Percentiles rank a stretch among this genome's conserved stretches.
Evolutionary conservation across 208 protist species (phyloP).

Genomic region (Lotmaria passim): DNA sequence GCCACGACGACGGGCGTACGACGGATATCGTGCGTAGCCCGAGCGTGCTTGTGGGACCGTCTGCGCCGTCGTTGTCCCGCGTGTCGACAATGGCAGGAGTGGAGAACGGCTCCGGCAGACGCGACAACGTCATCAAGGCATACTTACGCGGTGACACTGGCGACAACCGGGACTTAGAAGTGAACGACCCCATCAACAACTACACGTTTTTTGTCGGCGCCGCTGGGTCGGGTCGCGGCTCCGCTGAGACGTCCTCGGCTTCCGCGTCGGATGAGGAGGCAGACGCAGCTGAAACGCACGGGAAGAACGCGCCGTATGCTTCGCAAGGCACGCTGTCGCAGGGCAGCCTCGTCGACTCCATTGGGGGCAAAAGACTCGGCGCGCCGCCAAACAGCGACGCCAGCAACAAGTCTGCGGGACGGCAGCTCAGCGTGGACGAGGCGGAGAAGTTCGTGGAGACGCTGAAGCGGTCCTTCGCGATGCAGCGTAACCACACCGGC

Average conservation of each 20-base stretch:
- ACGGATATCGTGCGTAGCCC: not conserved
- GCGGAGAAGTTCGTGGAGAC: conserved; percentile 29
- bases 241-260: not conserved
- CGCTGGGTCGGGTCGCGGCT: not conserved
- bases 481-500: conserved; percentile 9
- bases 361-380: not conserved
- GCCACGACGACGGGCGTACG: not conserved
- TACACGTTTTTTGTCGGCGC: conserved; percentile 43
- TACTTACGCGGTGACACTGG: conserved; percentile 21
- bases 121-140: not conserved
- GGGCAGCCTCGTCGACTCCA: conserved; percentile 3
- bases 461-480: conserved; percentile 26
- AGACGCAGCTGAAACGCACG: not conserved
- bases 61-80: not conserved
- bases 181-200: conserved; percentile 44
- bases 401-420: conserved; percentile 8
- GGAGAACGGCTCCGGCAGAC: not conserved
- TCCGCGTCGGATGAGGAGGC: not conserved
- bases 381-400: not conserved
- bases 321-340: conserved; percentile 19
- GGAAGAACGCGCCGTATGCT: conserved; percentile 12
- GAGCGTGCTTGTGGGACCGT: not conserved
- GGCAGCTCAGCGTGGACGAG: conserved; percentile 1
- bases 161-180: conserved; percentile 5
- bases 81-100: too few species aligned